Conservation (phyloP, 2,329 filamentous ascomycete genomes). For the Fusarium sublunatum region DNA sequence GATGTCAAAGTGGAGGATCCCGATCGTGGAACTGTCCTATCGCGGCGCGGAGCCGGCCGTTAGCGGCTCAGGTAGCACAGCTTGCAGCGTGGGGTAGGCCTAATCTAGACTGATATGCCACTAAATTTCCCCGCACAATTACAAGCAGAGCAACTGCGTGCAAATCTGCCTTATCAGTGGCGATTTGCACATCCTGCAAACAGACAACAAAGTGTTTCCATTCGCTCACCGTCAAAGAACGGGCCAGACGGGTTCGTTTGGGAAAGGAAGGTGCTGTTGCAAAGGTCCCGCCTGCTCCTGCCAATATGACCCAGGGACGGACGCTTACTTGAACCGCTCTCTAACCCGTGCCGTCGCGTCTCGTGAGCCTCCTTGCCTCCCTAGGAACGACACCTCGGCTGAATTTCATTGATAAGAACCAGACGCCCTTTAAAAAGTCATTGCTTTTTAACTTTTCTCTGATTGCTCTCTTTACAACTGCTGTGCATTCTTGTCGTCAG, state of each 20-base stretch:
- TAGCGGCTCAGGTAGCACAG: slow-evolving; percentile 1
- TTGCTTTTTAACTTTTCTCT: background rate
- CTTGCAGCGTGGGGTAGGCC: slow-evolving; percentile 38
- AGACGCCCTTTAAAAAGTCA: slow-evolving; percentile 28
- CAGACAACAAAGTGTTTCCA: slow-evolving; percentile 11
- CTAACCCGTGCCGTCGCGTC: slow-evolving; percentile 36
- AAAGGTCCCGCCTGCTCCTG: slow-evolving; percentile 25
- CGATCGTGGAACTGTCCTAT: slow-evolving; percentile 44
- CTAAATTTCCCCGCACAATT: slow-evolving; percentile 35
- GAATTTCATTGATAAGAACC: slow-evolving; percentile 35
- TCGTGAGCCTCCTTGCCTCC: slow-evolving; percentile 27
- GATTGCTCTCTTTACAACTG: background rate
- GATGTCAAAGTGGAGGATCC: slow-evolving; percentile 44
- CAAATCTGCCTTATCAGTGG: slow-evolving; percentile 46
- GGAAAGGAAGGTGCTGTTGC: slow-evolving; percentile 35
- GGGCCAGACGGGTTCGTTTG: slow-evolving; percentile 19
- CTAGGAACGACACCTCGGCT: slow-evolving; percentile 28
- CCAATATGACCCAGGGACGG: slow-evolving; percentile 34
- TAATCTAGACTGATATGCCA: slow-evolving; percentile 1
- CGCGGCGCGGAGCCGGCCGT: slow-evolving; percentile 50
- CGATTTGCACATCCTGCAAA: slow-evolving; percentile 28
- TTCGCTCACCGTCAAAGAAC: slow-evolving; percentile 25
- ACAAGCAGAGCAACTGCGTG: slow-evolving; percentile 21
- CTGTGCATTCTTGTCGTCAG: background rate
- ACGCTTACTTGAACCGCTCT: slow-evolving; percentile 32